Evolutionary conservation across 2,329 filamentous ascomycete genomes (phyloP), one percentile per base, ranked within the genome.

Genomic region (Claviceps africana): DNA sequence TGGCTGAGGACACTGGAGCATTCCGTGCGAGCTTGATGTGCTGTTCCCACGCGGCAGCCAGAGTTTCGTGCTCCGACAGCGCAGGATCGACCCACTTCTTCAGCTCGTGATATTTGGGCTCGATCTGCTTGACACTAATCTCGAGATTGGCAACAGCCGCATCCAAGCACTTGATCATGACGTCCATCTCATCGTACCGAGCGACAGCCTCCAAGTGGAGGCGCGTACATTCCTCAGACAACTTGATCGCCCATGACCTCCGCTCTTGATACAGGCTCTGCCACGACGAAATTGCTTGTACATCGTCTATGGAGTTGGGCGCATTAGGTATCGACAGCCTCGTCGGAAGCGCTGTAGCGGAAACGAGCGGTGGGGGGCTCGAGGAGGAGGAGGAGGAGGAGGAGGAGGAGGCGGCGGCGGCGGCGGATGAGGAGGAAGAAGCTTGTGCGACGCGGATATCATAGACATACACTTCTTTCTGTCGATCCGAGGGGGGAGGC

Each of bases 401-500:
- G 8, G 39, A n/a, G 8, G 19, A 4, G 4, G 21, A 37, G 13
- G 42, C n/a, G n/a, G n/a, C n/a, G n/a, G n/a, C n/a, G n/a, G n/a
- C n/a, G n/a, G 17, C 2, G 8, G 39, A n/a, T 1, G 19, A 4
- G 4, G 21, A 37, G 13, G 42, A 44, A 48, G 75, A 70, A 49
- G 79, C 67, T 57, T 83, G 76, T 57, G 85, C 81, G 60, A 85
- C 81, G 59, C 83, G 82, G 56, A 89, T 85, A 67, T 96, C 89
- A 69, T 95, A 98, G 50, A 97, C 81, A 65, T 86, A 97, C 53
- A 98, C 82, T 65, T 97, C 89, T 58, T 81, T 86, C 85, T 94
- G 40, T 10, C 40, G 13, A 31, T 3, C 4, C 8, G 17, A 19
- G 19, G 21, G 4, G 22, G n/a, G n/a, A 25, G 15, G 17, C 5